These are phyloP conservation scores for Rubus parviflorus DNA, from an alignment of 306 rosid genomes.

Conservation along the genomic window DNA sequence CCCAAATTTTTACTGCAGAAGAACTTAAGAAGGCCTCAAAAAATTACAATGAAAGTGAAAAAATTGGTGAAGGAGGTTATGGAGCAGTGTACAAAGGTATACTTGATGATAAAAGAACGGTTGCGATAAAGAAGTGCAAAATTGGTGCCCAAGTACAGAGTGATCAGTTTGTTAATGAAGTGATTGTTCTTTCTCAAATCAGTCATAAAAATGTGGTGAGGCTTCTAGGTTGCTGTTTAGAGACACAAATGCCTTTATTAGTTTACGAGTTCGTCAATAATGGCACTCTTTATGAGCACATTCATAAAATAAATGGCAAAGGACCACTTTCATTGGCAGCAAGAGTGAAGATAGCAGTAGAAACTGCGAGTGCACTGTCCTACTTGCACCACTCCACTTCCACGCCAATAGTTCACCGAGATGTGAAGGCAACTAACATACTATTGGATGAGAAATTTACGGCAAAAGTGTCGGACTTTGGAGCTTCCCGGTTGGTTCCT, in stretches of 20 bases:
- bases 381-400: not conserved
- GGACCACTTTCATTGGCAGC: not conserved
- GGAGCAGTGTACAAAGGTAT: not conserved
- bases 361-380: not conserved
- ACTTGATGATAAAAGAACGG: not conserved
- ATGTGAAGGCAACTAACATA: not conserved
- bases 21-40: not conserved
- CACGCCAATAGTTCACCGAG: not conserved
- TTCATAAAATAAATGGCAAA: not conserved
- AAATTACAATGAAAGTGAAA: not conserved
- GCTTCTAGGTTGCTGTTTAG: not conserved
- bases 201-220: conserved; percentile 1
- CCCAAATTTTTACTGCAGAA: conserved; percentile 7
- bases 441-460: not conserved
- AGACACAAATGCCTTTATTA: not conserved
- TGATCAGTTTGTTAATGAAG: not conserved
- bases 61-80: not conserved
- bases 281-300: not conserved
- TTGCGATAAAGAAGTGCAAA: not conserved
- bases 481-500: not conserved
- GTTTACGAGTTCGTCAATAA: not conserved
- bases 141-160: no score
- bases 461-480: not conserved
- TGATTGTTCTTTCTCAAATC: not conserved
- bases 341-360: not conserved